Base-by-base conservation (phyloP, 179 eudicot species). In the Camellia oleifera region DNA sequence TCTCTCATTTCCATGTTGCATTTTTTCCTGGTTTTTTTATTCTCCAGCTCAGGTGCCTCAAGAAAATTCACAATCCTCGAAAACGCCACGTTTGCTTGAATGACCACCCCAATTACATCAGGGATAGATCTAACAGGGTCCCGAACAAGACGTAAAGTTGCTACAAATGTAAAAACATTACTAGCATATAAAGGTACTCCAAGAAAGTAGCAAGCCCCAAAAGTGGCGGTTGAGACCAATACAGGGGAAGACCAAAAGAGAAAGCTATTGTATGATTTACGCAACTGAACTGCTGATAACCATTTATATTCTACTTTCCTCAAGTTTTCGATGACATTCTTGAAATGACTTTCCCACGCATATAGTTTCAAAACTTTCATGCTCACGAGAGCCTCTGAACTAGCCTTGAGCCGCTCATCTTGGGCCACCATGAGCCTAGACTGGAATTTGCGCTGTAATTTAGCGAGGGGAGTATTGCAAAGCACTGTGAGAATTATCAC, bases 331-430 rank as follows among this genome's bases (percentile, higher is more conserved):
- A 88, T 86, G 7, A 77, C 84, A 11, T 83, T 84, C 81, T 82
- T 88, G 77, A 91, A 87, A 84, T 85, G 90, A 45, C 64, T 86
- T 69, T 87, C 95, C 95, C 95, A 91, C 0, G 94, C 92, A 84
- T 91, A 87, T 60, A 88, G 42, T 67, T 91, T 91, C n/a, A 91
- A 81, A 32, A 89, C 90, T 81, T 91, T 91, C 94, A 91, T 91
- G 84, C 84, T 90, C 69, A 83, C 84, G 6, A 91, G 90, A 72
- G 92, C 87, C 81, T 91, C 95, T 0, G 88, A 81, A 17, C 42
- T 79, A 23, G 86, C 85, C 81, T 87, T 91, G 2, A 91, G 86
- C 77, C 93, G 83, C 75, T 78, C 85, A 74, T 91, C 91, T 84
- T 91, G 92, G 9, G 91, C 89, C 45, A 62, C 82, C 95, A 91